Base-by-base conservation (phyloP, 768 basidiomycete genomes). In the Mycena vulgaris region DNA sequence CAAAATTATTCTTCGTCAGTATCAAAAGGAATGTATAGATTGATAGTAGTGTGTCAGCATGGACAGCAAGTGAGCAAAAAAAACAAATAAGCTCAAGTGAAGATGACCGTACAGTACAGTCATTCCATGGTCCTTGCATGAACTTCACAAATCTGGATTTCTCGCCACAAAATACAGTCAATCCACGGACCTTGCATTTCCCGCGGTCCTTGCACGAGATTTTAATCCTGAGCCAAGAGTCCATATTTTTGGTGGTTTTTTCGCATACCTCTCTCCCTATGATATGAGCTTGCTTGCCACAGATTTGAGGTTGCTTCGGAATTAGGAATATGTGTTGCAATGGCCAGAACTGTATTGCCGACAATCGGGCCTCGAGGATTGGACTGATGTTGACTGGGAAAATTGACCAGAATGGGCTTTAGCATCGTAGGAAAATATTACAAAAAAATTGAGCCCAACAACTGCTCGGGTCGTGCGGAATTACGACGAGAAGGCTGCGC, bases 261-360 rank as follows among this genome's bases (percentile, higher is more conserved):
- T 53, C 16, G 21, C 51, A 30, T 53, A 7, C 31, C 27, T 53
- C 51, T 33, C 51, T 51, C 27, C 48, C 23, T 51, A 51, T 51
- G 48, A 51, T 51, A 28, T 51, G 48, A 51, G 27, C 27, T 25
- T 28, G 27, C 23, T 28, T 51, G 25, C 48, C 48, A 51, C 48
- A 51, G 51, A 53, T 33, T 53, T 33, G 31, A 53, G 51, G 25
- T 51, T 51, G 27, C 48, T 28, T 51, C 48, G 27, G 48, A 51
- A 51, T 51, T 51, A 21, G 51, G 51, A 53, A 53, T 53, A 33
- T 31, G 51, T 28, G 31, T 10, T 53, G 27, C 51, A 53, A 53
- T 30, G 51, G 30, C 28, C 28, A 53, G 51, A 53, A 30, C 31
- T 53, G 51, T 28, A 53, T 53, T 30, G 51, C 51, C 30, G 51